Percentiles rank a stretch among this genome's conserved stretches.
Conservation (phyloP, 768 basidiomycete genomes). For the Chlorophyllum brunneum region DNA sequence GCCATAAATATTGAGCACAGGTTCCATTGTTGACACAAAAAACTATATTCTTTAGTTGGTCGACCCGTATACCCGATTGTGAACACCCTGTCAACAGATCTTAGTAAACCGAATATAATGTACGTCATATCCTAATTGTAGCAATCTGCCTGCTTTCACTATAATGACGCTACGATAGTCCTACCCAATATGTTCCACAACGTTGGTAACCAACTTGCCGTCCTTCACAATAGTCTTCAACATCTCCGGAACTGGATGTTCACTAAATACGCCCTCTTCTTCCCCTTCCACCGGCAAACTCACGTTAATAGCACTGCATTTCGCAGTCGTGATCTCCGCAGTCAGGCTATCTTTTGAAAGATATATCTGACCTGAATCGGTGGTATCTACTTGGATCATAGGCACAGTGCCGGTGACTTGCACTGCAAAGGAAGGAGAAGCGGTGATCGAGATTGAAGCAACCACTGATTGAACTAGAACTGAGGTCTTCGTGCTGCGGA, state of each 20-base stretch:
- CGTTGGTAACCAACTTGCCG: slow-evolving; percentile 83
- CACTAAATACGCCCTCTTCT: slow-evolving; percentile 89
- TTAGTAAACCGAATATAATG: no score
- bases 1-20: no score
- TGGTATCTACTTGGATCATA: slow-evolving; percentile 90
- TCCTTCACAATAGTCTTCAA: slow-evolving; percentile 76
- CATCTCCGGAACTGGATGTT: slow-evolving; percentile 94
- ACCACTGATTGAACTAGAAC: slow-evolving; percentile 90
- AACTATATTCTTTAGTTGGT: no score
- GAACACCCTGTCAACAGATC: no score
- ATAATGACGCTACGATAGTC: no score
- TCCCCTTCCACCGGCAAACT: slow-evolving; percentile 82
- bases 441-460: slow-evolving; percentile 85
- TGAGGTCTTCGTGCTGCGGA: slow-evolving; percentile 84
- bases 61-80: no score
- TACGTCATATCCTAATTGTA: no score
- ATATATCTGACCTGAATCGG: slow-evolving; percentile 94
- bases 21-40: no score
- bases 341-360: slow-evolving; percentile 75
- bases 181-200: slow-evolving; percentile 82
- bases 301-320: slow-evolving; percentile 91
- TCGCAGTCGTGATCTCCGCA: slow-evolving; percentile 88
- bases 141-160: no score
- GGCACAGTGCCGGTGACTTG: slow-evolving; percentile 90
- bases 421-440: slow-evolving; percentile 88